A percentile compares a stretch with the other conserved stretches of the same genome.
Evolutionary conservation across 1,284 basidiomycete species (phyloP).

Genomic region (Austropuccinia psidii): DNA sequence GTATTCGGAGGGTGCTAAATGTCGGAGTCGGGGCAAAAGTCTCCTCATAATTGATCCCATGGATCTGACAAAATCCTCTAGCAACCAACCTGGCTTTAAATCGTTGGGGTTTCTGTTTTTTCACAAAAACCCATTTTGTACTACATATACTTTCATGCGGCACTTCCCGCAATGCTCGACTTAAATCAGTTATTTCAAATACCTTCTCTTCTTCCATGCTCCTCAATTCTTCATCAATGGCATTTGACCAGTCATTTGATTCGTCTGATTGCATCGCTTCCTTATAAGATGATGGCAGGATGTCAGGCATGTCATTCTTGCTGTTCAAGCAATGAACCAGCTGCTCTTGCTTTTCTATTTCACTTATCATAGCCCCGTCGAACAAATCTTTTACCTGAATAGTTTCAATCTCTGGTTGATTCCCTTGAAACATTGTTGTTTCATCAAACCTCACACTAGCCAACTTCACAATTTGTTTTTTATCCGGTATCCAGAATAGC

Average conservation of each 20-base stretch:
- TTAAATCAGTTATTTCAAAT: no score
- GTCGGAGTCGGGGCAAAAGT: slow-evolving; percentile 12
- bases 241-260: background rate
- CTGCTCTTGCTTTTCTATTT: no score
- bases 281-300: no score
- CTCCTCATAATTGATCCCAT: background rate
- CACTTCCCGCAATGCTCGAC: background rate
- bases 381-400: no score
- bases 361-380: no score
- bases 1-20: background rate
- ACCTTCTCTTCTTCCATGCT: background rate
- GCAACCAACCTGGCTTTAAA: background rate
- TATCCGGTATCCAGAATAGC: no score
- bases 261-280: background rate
- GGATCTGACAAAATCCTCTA: background rate
- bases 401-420: no score
- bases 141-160: background rate
- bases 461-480: no score
- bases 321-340: no score
- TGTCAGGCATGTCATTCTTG: no score
- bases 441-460: no score
- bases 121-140: slow-evolving; percentile 1
- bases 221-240: background rate
- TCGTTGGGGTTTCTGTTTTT: background rate
- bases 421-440: no score